These are phyloP conservation scores for Blastobotrys americana DNA, from an alignment of 805 yeast species.

Conservation along the genomic window DNA sequence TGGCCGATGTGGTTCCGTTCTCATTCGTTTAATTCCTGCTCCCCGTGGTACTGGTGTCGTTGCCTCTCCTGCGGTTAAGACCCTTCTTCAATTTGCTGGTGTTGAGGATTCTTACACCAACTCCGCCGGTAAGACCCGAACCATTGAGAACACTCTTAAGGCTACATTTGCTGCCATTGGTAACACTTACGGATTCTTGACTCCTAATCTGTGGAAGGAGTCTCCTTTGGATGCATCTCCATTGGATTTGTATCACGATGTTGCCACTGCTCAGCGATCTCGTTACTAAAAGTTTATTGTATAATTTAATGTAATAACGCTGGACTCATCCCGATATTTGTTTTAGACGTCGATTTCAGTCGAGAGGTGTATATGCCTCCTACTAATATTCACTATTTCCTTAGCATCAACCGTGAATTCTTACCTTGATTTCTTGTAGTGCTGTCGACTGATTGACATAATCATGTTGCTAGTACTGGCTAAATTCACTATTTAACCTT, in stretches of 20 bases:
- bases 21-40: conserved; percentile 97
- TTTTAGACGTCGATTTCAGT: no score
- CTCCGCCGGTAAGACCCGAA: conserved; percentile 98
- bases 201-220: conserved; percentile 97
- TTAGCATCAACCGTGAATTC: no score
- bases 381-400: no score
- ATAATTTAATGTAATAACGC: conserved; percentile 4
- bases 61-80: conserved; percentile 99
- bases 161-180: conserved; percentile 99
- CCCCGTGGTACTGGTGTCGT: conserved; percentile 99
- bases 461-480: no score
- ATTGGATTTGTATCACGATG: conserved; percentile 69
- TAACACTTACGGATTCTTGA: conserved; percentile 99
- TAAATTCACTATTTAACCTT: no score
- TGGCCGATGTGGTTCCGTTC: conserved; percentile 99
- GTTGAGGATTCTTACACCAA: conserved; percentile 98
- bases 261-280: conserved; percentile 25
- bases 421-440: no score
- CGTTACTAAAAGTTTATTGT: conserved; percentile 22
- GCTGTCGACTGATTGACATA: no score
- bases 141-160: conserved; percentile 99
- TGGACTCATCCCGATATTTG: no score
- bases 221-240: conserved; percentile 84
- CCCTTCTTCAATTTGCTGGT: conserved; percentile 98
- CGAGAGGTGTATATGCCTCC: no score